These are phyloP conservation scores for Ustilago lituana DNA, from an alignment of 1,284 basidiomycete genomes.

Conservation along the genomic window DNA sequence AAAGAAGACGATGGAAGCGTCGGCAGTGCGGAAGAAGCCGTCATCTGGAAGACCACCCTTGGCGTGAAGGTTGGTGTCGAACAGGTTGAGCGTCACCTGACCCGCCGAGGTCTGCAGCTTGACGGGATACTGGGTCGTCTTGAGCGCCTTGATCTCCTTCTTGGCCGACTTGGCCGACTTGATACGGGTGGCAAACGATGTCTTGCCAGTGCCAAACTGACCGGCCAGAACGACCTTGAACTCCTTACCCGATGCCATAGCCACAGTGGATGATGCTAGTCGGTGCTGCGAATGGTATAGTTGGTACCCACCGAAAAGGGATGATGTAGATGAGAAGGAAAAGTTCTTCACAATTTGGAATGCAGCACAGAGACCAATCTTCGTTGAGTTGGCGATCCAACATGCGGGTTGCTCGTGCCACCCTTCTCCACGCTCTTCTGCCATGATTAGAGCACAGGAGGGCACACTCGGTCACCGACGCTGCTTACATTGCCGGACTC, in stretches of 20 bases:
- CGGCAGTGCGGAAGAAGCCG: conserved; percentile 49
- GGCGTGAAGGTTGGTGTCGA: conserved; percentile 48
- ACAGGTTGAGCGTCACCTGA: conserved; percentile 39
- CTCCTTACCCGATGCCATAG: conserved; percentile 36
- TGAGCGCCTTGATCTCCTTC: conserved; percentile 51
- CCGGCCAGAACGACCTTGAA: conserved; percentile 51
- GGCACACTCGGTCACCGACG: no score
- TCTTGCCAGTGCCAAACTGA: conserved; percentile 47
- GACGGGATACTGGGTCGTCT: conserved; percentile 43
- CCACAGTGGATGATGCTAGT: conserved; percentile 1
- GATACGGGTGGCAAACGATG: conserved; percentile 46
- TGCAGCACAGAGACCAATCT: no score
- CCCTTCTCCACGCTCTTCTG: no score
- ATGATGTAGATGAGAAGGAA: not conserved
- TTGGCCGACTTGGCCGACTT: conserved; percentile 33
- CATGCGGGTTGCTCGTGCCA: conserved; percentile 1
- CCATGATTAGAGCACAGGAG: conserved; percentile 3
- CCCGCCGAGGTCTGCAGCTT: conserved; percentile 44
- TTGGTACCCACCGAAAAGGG: no score
- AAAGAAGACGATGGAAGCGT: conserved; percentile 44
- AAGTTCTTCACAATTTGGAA: not conserved
- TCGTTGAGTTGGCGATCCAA: no score
- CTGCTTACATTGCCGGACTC: conserved; percentile 5
- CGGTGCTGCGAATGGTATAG: not conserved
- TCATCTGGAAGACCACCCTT: conserved; percentile 49